Evolutionary conservation across 495 filamentous ascomycete species (phyloP).

Genomic region (Talaromyces thailandensis): DNA sequence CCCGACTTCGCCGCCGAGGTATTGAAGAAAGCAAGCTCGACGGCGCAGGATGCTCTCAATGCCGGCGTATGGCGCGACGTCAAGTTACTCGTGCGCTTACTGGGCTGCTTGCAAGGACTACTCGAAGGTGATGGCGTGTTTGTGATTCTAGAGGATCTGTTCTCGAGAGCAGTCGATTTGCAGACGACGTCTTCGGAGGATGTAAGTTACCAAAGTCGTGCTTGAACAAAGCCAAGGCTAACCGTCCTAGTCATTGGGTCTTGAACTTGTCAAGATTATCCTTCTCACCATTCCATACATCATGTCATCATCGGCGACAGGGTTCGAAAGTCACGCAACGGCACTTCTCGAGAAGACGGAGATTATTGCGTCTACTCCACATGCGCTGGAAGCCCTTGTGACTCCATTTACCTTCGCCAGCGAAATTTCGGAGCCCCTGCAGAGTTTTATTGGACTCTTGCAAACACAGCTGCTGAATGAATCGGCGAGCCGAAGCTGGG

Average conservation of each 20-base stretch:
- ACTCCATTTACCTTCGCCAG: slow-evolving; percentile 65
- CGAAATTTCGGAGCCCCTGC: slow-evolving; percentile 40
- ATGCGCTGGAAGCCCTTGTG: slow-evolving; percentile 71
- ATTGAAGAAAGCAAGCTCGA: slow-evolving; percentile 47
- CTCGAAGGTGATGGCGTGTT: slow-evolving; percentile 84
- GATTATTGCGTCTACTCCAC: slow-evolving; percentile 77
- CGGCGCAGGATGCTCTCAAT: slow-evolving; percentile 52
- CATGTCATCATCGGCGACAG: slow-evolving; percentile 59
- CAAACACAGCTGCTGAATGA: slow-evolving; percentile 77
- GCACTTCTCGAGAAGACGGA: slow-evolving; percentile 87
- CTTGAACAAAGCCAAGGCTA: neutral
- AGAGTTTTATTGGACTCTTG: slow-evolving; percentile 73
- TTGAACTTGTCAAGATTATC: slow-evolving; percentile 94
- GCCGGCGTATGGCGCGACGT: slow-evolving; percentile 78
- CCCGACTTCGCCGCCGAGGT: slow-evolving; percentile 62
- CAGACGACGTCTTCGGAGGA: slow-evolving; percentile 88
- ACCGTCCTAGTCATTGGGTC: slow-evolving; percentile 41
- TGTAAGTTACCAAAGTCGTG: slow-evolving; percentile 39
- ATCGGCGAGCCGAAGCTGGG: slow-evolving; percentile 55
- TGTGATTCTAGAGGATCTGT: slow-evolving; percentile 72
- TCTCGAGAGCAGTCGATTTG: slow-evolving; percentile 72
- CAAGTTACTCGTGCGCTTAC: slow-evolving; percentile 81
- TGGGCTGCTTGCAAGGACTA: slow-evolving; percentile 71
- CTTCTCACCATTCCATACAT: slow-evolving; percentile 88
- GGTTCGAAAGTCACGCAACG: slow-evolving; percentile 57